These are phyloP conservation scores for Triangularia verruculosa DNA, from an alignment of 2,329 filamentous ascomycete genomes.

Conservation along the genomic window DNA sequence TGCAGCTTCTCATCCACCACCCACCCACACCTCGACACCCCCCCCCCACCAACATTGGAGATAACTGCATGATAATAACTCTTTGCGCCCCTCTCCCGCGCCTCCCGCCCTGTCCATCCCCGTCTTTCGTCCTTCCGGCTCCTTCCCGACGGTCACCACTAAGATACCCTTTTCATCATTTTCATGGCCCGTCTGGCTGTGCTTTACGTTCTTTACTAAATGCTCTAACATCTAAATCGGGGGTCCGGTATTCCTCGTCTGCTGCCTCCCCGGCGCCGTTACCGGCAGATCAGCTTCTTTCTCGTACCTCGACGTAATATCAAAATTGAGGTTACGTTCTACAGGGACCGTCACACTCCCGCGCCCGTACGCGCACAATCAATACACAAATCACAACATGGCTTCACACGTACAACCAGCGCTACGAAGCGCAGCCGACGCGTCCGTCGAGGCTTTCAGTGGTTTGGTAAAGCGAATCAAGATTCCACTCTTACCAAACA, in stretches of 20 bases:
- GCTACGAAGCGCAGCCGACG: slow-evolving; percentile 34
- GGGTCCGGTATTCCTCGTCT: slow-evolving; percentile 38
- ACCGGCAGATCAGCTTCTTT: neutral
- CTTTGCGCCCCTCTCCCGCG: slow-evolving; percentile 14
- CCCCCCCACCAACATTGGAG: neutral
- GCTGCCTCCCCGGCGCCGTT: slow-evolving; percentile 12
- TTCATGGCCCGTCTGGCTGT: slow-evolving; percentile 14
- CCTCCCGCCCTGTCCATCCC: slow-evolving; percentile 7
- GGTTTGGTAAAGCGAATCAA: slow-evolving; percentile 53
- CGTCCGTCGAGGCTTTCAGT: slow-evolving; percentile 35
- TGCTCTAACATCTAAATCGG: slow-evolving; percentile 33
- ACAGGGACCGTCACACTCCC: slow-evolving; percentile 2
- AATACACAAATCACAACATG: slow-evolving; percentile 35
- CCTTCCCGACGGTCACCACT: slow-evolving; percentile 11
- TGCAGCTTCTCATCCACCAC: slow-evolving; percentile 1
- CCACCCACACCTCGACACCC: neutral
- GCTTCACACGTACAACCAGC: slow-evolving; percentile 35
- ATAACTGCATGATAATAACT: neutral
- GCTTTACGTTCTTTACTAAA: slow-evolving; percentile 15
- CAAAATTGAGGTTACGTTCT: neutral
- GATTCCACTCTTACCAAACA: slow-evolving; percentile 58
- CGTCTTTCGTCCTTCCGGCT: slow-evolving; percentile 8
- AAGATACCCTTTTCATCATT: slow-evolving; percentile 2
- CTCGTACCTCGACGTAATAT: slow-evolving; percentile 14
- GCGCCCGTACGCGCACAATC: slow-evolving; percentile 7